phyloP scores from a whole-genome alignment of 1,284 basidiomycete genomes.

The Boletus hoseneyae region DNA sequence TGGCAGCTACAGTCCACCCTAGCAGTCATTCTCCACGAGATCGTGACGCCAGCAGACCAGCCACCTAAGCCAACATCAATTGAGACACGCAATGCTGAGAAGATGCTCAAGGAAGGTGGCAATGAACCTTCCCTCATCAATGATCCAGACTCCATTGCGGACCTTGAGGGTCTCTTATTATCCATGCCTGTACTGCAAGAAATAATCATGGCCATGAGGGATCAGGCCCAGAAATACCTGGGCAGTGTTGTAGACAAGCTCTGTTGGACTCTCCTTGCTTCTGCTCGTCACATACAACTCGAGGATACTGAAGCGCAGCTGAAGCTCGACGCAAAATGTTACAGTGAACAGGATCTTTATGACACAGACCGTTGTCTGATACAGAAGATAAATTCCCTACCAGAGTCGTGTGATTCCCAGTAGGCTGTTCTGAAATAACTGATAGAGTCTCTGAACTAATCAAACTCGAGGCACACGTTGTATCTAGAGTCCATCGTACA shows the following conservation, averaged over 20 bases:
- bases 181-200: slow-evolving; percentile 17
- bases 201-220: slow-evolving; percentile 22
- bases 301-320: slow-evolving; percentile 24
- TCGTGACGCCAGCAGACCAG: background rate
- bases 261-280: slow-evolving; percentile 15
- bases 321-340: slow-evolving; percentile 16
- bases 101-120: slow-evolving; percentile 25
- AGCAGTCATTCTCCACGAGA: slow-evolving; percentile 17
- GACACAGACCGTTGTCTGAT: slow-evolving; percentile 23
- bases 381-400: slow-evolving; percentile 22
- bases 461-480: slow-evolving; percentile 17
- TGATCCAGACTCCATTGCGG: slow-evolving; percentile 33
- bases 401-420: slow-evolving; percentile 18
- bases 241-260: slow-evolving; percentile 19
- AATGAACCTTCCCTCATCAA: slow-evolving; percentile 15
- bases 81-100: slow-evolving; percentile 16
- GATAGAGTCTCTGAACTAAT: background rate
- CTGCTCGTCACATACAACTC: slow-evolving; percentile 23
- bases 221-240: slow-evolving; percentile 25
- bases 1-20: slow-evolving; percentile 12
- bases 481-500: slow-evolving; percentile 9
- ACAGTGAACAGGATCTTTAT: slow-evolving; percentile 18
- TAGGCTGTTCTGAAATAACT: slow-evolving; percentile 9
- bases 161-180: slow-evolving; percentile 21
- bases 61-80: slow-evolving; percentile 12